Conservation (phyloP, 1,284 basidiomycete species). For the Meripilus lineatus region DNA sequence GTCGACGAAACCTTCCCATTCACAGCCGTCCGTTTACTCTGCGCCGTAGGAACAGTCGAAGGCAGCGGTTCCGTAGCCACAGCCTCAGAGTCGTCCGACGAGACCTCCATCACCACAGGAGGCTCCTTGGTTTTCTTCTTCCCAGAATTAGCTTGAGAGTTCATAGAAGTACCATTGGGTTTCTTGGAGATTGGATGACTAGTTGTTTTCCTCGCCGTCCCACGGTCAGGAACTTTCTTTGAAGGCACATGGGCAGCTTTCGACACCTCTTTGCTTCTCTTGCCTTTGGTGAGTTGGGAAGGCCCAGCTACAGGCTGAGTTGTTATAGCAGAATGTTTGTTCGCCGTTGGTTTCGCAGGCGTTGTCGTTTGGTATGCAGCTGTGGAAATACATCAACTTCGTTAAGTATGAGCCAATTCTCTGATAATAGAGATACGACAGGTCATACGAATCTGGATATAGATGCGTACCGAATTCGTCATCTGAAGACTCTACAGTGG, state of each 20-base stretch:
- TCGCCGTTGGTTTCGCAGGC: slow-evolving; percentile 10
- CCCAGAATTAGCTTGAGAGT: no score
- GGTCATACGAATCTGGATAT: neutral
- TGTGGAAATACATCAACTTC: slow-evolving; percentile 5
- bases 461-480: slow-evolving; percentile 21
- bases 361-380: slow-evolving; percentile 13
- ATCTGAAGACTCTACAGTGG: slow-evolving; percentile 14
- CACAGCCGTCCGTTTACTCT: slow-evolving; percentile 2
- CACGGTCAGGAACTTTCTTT: no score
- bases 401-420: slow-evolving; percentile 1
- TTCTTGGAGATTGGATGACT: no score
- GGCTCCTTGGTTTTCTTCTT: no score
- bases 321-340: slow-evolving; percentile 5
- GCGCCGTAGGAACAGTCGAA: neutral
- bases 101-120: neutral
- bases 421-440: neutral
- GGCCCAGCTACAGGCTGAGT: slow-evolving; percentile 13
- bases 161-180: no score
- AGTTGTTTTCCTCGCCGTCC: no score
- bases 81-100: neutral
- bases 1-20: neutral
- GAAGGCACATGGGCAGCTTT: no score
- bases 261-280: no score
- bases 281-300: no score
- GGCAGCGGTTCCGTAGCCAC: neutral